These are phyloP conservation scores for Malassezia sympodialis DNA, from an alignment of 1,284 basidiomycete species.

Conservation along the genomic window DNA sequence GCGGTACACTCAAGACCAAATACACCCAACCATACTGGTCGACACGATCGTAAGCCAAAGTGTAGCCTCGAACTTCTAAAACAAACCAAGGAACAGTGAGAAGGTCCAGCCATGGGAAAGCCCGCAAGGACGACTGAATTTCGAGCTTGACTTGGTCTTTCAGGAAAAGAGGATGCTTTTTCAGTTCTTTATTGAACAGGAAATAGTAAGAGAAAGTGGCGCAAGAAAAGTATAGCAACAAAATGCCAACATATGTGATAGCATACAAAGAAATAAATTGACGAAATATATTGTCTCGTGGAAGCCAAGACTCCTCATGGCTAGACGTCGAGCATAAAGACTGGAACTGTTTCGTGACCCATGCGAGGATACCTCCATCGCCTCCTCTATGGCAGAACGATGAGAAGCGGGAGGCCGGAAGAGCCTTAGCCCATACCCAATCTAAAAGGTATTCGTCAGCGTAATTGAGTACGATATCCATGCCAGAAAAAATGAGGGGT, in stretches of 20 bases:
- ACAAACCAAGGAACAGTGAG: slow-evolving; percentile 90
- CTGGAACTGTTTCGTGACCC: neutral
- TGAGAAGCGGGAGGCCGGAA: slow-evolving; percentile 15
- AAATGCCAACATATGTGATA: slow-evolving; percentile 66
- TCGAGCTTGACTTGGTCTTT: slow-evolving; percentile 71
- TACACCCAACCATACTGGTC: slow-evolving; percentile 50
- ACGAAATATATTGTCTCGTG: slow-evolving; percentile 49
- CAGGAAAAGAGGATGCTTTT: slow-evolving; percentile 84
- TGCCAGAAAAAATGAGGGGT: slow-evolving; percentile 7
- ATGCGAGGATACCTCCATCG: neutral
- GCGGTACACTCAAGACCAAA: slow-evolving; percentile 37
- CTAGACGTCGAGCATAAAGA: neutral
- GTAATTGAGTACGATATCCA: slow-evolving; percentile 30
- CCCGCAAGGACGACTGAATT: slow-evolving; percentile 64
- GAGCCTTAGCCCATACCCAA: slow-evolving; percentile 20
- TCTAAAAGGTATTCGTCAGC: slow-evolving; percentile 31
- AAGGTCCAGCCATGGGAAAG: slow-evolving; percentile 60
- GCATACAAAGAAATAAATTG: slow-evolving; percentile 66
- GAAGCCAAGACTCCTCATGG: slow-evolving; percentile 22
- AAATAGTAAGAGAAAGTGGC: slow-evolving; percentile 65
- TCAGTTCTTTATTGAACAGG: slow-evolving; percentile 93
- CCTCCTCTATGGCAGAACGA: neutral
- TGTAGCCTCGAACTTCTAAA: slow-evolving; percentile 78
- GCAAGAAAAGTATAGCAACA: slow-evolving; percentile 63
- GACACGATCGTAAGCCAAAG: slow-evolving; percentile 66